phyloP scores from a whole-genome alignment of 768 basidiomycete species.

The Boletellus sp. region DNA sequence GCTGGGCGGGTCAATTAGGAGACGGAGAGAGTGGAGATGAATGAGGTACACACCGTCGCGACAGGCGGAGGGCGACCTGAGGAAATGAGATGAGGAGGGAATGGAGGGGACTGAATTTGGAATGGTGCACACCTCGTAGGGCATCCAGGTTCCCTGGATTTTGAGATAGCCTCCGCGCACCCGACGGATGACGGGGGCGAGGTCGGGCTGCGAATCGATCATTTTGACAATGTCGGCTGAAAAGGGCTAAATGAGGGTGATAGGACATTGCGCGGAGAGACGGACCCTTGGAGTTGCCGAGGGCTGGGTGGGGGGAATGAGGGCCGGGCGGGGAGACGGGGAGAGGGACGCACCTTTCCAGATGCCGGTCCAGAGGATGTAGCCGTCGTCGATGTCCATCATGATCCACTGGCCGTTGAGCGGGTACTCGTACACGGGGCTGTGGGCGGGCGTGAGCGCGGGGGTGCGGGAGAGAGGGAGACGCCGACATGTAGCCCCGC shows the following conservation, averaged over 20 bases:
- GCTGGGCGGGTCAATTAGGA: slow-evolving; percentile 37
- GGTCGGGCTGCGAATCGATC: slow-evolving; percentile 87
- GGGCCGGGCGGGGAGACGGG: background rate
- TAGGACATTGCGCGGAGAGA: slow-evolving; percentile 8
- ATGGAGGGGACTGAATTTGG: slow-evolving; percentile 9
- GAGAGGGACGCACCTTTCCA: slow-evolving; percentile 70
- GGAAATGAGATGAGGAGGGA: slow-evolving; percentile 21
- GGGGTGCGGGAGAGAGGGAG: background rate
- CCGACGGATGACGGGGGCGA: slow-evolving; percentile 75
- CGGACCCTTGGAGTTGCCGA: slow-evolving; percentile 85
- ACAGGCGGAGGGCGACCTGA: slow-evolving; percentile 74
- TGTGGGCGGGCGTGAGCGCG: slow-evolving; percentile 16
- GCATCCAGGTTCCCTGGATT: slow-evolving; percentile 94
- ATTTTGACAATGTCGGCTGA: slow-evolving; percentile 90
- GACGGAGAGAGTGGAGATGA: slow-evolving; percentile 8
- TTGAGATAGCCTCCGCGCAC: slow-evolving; percentile 87
- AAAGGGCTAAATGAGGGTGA: slow-evolving; percentile 17
- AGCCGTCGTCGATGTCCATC: slow-evolving; percentile 94
- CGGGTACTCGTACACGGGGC: slow-evolving; percentile 88
- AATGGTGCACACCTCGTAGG: slow-evolving; percentile 62
- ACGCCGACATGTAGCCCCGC: slow-evolving; percentile 77
- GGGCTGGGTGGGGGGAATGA: slow-evolving; percentile 44
- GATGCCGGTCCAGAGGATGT: slow-evolving; percentile 89
- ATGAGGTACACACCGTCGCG: slow-evolving; percentile 60
- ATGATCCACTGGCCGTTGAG: slow-evolving; percentile 91